Evolutionary conservation across 148 eudicot species (phyloP), one percentile per base, ranked within the genome.

Genomic region (Bassia scoparia): DNA sequence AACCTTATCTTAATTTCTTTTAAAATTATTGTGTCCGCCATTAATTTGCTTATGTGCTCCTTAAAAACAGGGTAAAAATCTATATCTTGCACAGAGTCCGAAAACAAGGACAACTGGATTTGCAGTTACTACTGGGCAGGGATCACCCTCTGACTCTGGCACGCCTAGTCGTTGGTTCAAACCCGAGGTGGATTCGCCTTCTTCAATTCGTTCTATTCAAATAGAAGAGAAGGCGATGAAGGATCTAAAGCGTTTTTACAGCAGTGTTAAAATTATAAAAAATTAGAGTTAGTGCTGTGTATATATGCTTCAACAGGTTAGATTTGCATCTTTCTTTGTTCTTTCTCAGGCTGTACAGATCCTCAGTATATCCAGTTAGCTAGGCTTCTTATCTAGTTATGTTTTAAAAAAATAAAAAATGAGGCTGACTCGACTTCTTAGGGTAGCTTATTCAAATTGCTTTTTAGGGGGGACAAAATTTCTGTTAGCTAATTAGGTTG

Each of bases 151-250:
- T 21, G 98, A 95, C 38, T 76, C 97, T 24, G 77, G 67, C 30
- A 82, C 78, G 20, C 70, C 74, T 66, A 91, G 79, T 81, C 87
- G 93, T 74, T 95, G 98, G 98, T 95, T 84, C 83, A 95, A 87
- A 71, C 98, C 97, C 0, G 98, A 95, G 75, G 76, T 81, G 37
- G 93, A 91, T 41, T 63, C 89, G 24, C 87, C 96, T 46, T 95
- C 98, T 21, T 86, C 97, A 17, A 76, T 95, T 54, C 98, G 96
- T 55, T 89, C 93, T 13, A 95, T 95, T 72, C 98, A 95, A 82
- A 91, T 88, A 7, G 98, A 91, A 86, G 98, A 91, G 74, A 91
- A 70, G 87, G 98, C 98, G 17, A 89, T 95, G 62, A 95, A 95
- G 80, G 98, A 95, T 76, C 88, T 95, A 46, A 88, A 74, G 80